Evolutionary conservation across 257 asterid genomes (phyloP).

Genomic region (Orobanche coerulescens): DNA sequence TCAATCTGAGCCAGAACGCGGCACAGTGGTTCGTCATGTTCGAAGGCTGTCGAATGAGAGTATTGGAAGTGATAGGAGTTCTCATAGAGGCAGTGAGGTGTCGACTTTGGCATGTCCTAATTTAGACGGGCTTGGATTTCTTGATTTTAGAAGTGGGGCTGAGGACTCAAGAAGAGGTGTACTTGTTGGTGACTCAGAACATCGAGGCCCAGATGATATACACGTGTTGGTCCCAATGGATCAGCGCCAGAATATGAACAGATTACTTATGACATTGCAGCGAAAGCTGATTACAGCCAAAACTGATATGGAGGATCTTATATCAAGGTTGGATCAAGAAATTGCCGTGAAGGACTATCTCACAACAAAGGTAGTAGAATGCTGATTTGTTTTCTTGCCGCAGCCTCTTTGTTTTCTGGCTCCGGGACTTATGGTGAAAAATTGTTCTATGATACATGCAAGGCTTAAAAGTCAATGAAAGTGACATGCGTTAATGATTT

Average conservation of each 20-base stretch:
- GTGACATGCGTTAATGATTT: neutral
- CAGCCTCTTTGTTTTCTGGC: slow-evolving; percentile 11
- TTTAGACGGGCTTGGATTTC: slow-evolving; percentile 41
- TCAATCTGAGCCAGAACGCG: slow-evolving; percentile 30
- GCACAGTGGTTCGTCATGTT: slow-evolving; percentile 40
- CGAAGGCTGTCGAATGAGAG: slow-evolving; percentile 65
- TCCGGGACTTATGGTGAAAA: neutral
- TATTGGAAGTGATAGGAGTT: slow-evolving; percentile 69
- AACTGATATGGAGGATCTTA: slow-evolving; percentile 98
- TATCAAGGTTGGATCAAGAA: slow-evolving; percentile 92
- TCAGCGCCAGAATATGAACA: slow-evolving; percentile 79
- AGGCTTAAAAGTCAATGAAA: neutral
- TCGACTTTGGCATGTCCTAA: slow-evolving; percentile 40
- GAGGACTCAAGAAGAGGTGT: slow-evolving; percentile 39
- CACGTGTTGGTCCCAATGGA: slow-evolving; percentile 66
- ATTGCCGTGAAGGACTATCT: slow-evolving; percentile 88
- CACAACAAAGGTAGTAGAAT: slow-evolving; percentile 64
- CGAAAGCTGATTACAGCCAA: slow-evolving; percentile 69
- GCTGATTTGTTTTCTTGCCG: slow-evolving; percentile 12
- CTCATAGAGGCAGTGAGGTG: slow-evolving; percentile 54
- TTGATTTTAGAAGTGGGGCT: slow-evolving; percentile 38
- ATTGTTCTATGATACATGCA: neutral
- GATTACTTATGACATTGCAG: slow-evolving; percentile 63
- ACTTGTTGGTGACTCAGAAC: slow-evolving; percentile 37
- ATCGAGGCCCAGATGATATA: slow-evolving; percentile 54